phyloP scores from a whole-genome alignment of 108 stramenopile species.

The Nitzschia inconspicua region DNA sequence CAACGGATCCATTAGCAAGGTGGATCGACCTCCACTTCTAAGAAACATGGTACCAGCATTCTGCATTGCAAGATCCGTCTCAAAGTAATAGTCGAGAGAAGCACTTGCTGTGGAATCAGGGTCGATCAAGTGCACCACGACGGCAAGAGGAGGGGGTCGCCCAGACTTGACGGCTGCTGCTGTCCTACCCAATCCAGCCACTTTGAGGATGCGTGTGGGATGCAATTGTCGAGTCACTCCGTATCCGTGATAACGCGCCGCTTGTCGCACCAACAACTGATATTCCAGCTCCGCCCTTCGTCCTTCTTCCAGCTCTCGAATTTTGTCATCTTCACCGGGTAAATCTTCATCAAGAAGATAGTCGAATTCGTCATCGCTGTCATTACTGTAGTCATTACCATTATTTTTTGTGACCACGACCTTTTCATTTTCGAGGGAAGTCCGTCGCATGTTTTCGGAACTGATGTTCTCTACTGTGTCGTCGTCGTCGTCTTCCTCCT shows the following conservation, averaged over 20 bases:
- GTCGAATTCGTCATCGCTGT: slow-evolving; percentile 72
- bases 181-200: slow-evolving; percentile 44
- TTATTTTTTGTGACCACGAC: not conserved
- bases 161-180: not conserved
- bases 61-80: slow-evolving; percentile 30
- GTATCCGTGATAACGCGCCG: slow-evolving; percentile 64
- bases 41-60: slow-evolving; percentile 67
- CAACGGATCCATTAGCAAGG: slow-evolving; percentile 43
- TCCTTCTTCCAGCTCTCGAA: slow-evolving; percentile 35
- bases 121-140: slow-evolving; percentile 75
- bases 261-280: slow-evolving; percentile 40
- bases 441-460: not conserved
- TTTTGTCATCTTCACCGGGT: slow-evolving; percentile 23
- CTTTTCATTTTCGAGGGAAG: not conserved
- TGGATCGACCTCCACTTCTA: slow-evolving; percentile 48
- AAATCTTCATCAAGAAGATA: slow-evolving; percentile 79
- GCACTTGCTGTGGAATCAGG: slow-evolving; percentile 52
- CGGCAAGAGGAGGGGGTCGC: slow-evolving; percentile 31
- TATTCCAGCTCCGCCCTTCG: slow-evolving; percentile 66
- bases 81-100: slow-evolving; percentile 71
- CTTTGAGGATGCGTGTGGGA: slow-evolving; percentile 54
- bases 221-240: slow-evolving; percentile 79
- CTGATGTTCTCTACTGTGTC: not conserved
- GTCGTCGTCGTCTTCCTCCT: slow-evolving; percentile 3
- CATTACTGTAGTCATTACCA: slow-evolving; percentile 24